These are phyloP conservation scores for Annona cherimola DNA, from an alignment of 164 flowering plant species.

Conservation along the genomic window DNA sequence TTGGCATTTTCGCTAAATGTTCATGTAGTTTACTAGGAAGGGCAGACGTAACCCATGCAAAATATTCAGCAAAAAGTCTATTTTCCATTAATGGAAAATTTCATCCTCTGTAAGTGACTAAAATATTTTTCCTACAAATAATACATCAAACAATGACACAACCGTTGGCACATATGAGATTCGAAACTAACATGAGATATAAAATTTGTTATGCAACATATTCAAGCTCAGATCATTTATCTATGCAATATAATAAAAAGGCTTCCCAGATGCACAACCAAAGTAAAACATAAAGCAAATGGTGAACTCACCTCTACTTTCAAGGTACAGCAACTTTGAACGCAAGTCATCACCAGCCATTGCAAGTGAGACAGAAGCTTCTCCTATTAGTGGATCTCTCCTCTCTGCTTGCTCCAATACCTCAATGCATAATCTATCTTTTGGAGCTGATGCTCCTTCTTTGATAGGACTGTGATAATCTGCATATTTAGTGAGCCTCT, in stretches of 20 bases:
- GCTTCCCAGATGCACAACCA: background rate
- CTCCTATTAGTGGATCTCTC: slow-evolving; percentile 73
- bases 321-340: slow-evolving; percentile 67
- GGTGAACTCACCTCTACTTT: slow-evolving; percentile 71
- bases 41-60: too few relatives aligned
- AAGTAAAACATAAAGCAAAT: background rate
- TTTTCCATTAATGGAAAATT: too few relatives aligned
- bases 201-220: background rate
- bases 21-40: too few relatives aligned
- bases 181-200: background rate
- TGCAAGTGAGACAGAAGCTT: slow-evolving; percentile 82
- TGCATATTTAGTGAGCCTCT: slow-evolving; percentile 58
- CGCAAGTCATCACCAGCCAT: slow-evolving; percentile 82
- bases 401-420: slow-evolving; percentile 91
- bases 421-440: slow-evolving; percentile 82
- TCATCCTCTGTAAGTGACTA: too few relatives aligned
- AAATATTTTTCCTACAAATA: too few relatives aligned
- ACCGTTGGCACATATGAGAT: background rate
- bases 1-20: too few relatives aligned
- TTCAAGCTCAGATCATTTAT: background rate
- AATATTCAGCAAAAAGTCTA: too few relatives aligned
- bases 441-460: slow-evolving; percentile 64
- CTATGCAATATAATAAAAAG: background rate
- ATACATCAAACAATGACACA: background rate
- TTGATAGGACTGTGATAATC: slow-evolving; percentile 48